Evolutionary conservation across 305 asterid species (phyloP).

Genomic region (Plantago lanceolata): DNA sequence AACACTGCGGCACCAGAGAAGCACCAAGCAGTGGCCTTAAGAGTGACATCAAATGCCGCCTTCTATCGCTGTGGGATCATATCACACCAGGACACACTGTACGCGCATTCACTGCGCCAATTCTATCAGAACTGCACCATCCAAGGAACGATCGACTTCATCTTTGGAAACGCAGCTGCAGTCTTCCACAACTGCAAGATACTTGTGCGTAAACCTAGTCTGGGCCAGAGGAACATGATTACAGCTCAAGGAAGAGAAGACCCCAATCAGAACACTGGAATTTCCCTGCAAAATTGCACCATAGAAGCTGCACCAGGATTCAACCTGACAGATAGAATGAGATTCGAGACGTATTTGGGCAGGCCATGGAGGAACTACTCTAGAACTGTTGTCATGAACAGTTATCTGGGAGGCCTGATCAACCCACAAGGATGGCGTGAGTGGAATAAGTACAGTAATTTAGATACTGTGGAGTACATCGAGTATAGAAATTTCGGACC

Average conservation of each 20-base stretch:
- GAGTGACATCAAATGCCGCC: slow-evolving; percentile 61
- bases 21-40: slow-evolving; percentile 73
- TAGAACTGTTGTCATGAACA: slow-evolving; percentile 49
- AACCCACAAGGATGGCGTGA: slow-evolving; percentile 56
- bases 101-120: slow-evolving; percentile 60
- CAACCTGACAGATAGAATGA: slow-evolving; percentile 27
- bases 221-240: slow-evolving; percentile 59
- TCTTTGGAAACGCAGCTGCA: slow-evolving; percentile 80
- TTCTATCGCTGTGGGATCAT: slow-evolving; percentile 48
- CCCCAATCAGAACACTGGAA: slow-evolving; percentile 66
- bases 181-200: slow-evolving; percentile 59
- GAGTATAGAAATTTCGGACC: slow-evolving; percentile 65
- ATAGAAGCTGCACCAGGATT: slow-evolving; percentile 46
- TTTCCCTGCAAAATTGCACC: slow-evolving; percentile 49
- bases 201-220: slow-evolving; percentile 45
- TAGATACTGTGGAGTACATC: slow-evolving; percentile 51
- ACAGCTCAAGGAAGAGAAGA: slow-evolving; percentile 72
- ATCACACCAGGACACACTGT: slow-evolving; percentile 66
- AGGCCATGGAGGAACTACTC: slow-evolving; percentile 81
- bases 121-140: slow-evolving; percentile 52
- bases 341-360: slow-evolving; percentile 51
- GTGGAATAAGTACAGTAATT: slow-evolving; percentile 50
- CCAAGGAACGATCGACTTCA: slow-evolving; percentile 63
- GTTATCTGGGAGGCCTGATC: slow-evolving; percentile 52
- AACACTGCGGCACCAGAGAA: slow-evolving; percentile 60